Evolutionary conservation across 1,139 yeast species (phyloP).

Genomic region (Debaryomyces sp.): DNA sequence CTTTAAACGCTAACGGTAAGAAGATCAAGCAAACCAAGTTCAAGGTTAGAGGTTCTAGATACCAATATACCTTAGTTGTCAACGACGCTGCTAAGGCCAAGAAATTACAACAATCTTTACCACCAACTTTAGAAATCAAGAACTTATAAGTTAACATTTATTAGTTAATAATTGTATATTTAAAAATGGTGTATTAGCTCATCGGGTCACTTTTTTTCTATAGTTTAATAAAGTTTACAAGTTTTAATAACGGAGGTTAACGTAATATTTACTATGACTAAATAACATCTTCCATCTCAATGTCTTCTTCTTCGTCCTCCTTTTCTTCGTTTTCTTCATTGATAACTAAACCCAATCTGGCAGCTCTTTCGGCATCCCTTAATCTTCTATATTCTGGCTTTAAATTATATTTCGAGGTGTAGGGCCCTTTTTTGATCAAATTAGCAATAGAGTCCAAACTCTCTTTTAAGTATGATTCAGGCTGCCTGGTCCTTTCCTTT

Average conservation of each 20-base stretch:
- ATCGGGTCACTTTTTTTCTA: slow-evolving; percentile 11
- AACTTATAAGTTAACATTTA: slow-evolving; percentile 47
- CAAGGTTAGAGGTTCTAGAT: slow-evolving; percentile 96
- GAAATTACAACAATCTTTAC: slow-evolving; percentile 97
- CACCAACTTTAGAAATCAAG: slow-evolving; percentile 88
- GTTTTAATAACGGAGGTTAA: background rate
- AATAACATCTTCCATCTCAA: slow-evolving; percentile 48
- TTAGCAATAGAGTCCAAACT: slow-evolving; percentile 88
- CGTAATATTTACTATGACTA: slow-evolving; percentile 15
- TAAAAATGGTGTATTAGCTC: slow-evolving; percentile 11
- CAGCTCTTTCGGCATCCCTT: slow-evolving; percentile 77
- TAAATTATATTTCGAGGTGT: slow-evolving; percentile 86
- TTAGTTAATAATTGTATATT: slow-evolving; percentile 17
- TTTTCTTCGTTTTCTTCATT: slow-evolving; percentile 50
- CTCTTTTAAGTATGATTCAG: slow-evolving; percentile 90
- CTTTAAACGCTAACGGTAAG: slow-evolving; percentile 83
- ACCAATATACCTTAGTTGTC: slow-evolving; percentile 94
- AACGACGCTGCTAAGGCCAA: slow-evolving; percentile 97
- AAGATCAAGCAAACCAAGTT: slow-evolving; percentile 92
- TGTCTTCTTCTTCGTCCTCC: slow-evolving; percentile 49
- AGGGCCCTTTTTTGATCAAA: slow-evolving; percentile 92
- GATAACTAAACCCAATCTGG: slow-evolving; percentile 50
- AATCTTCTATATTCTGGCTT: slow-evolving; percentile 87
- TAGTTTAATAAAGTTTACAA: slow-evolving; percentile 11
- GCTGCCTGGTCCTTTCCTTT: slow-evolving; percentile 93